phyloP scores from a whole-genome alignment of 176 grass and related monocot species.

The Juncus inflexus region DNA sequence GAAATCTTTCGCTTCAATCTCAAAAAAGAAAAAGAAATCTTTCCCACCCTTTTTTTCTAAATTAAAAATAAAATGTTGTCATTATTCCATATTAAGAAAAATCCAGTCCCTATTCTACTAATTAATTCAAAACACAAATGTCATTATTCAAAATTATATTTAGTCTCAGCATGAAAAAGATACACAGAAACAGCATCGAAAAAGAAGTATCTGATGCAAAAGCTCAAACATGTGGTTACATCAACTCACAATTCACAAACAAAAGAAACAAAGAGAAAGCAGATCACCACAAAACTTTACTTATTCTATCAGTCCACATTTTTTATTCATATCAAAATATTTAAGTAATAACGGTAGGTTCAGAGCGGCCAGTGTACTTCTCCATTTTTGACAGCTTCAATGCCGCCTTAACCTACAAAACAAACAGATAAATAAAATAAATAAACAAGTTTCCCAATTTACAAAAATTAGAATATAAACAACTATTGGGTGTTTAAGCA shows the following conservation, averaged over 20 bases:
- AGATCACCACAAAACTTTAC: constrained; percentile 26
- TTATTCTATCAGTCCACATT: constrained; percentile 16
- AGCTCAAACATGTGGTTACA: neutral
- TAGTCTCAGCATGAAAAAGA: neutral
- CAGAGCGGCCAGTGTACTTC: constrained; percentile 76
- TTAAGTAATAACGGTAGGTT: constrained; percentile 95
- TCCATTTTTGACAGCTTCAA: constrained; percentile 83
- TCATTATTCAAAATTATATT: constrained; percentile 4
- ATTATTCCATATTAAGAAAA: neutral
- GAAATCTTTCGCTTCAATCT: no score
- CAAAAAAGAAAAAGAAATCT: constrained; percentile 1
- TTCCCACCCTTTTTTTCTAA: neutral
- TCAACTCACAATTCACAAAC: constrained; percentile 10
- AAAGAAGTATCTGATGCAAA: constrained; percentile 15
- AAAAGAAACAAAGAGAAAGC: constrained; percentile 8
- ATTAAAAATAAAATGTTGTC: neutral
- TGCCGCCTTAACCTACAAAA: constrained; percentile 61
- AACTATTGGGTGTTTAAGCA: neutral
- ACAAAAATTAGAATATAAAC: neutral
- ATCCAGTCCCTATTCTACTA: neutral
- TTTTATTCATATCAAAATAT: constrained; percentile 18
- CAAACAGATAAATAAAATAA: neutral
- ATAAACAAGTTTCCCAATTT: constrained; percentile 8
- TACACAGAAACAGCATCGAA: neutral
- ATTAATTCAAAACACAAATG: neutral